Conservation (phyloP, 2,329 filamentous ascomycete species). For the Aspergillus sergii region DNA sequence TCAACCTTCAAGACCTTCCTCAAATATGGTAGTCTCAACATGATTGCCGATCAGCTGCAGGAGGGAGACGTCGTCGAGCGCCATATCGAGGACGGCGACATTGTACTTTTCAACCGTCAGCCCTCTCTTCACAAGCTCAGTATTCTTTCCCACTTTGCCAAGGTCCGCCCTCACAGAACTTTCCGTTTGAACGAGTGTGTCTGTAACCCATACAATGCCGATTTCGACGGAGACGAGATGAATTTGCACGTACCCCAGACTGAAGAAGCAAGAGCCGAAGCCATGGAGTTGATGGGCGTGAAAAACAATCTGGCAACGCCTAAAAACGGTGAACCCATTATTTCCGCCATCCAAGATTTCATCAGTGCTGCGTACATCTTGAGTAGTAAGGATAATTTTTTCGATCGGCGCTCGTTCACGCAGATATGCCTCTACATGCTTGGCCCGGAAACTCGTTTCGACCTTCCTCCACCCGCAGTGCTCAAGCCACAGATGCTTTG, state of each 20-base stretch:
- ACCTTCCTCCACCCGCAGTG: conserved; percentile 84
- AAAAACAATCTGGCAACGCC: conserved; percentile 95
- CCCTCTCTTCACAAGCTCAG: conserved; percentile 97
- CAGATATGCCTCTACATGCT: conserved; percentile 96
- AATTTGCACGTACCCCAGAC: conserved; percentile 97
- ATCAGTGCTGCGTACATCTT: conserved; percentile 92
- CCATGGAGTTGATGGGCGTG: conserved; percentile 95
- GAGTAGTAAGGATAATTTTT: conserved; percentile 91
- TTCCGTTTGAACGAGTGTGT: conserved; percentile 98
- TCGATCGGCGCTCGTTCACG: conserved; percentile 82
- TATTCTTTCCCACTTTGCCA: conserved; percentile 94
- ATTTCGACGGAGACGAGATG: conserved; percentile 99
- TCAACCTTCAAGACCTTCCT: conserved; percentile 72
- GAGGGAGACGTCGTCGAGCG: conserved; percentile 90
- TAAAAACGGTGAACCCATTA: conserved; percentile 97
- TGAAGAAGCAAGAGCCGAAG: conserved; percentile 92
- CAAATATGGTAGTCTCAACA: conserved; percentile 71
- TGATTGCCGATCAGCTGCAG: conserved; percentile 72
- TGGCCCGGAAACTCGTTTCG: conserved; percentile 73
- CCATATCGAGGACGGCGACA: conserved; percentile 91
- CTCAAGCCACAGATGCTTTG: conserved; percentile 83
- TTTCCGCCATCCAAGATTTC: conserved; percentile 98
- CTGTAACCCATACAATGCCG: conserved; percentile 96
- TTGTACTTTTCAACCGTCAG: conserved; percentile 97
- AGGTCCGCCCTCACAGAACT: conserved; percentile 91